phyloP scores from a whole-genome alignment of 306 rosid genomes.

The Pterocarpus santalinus region DNA sequence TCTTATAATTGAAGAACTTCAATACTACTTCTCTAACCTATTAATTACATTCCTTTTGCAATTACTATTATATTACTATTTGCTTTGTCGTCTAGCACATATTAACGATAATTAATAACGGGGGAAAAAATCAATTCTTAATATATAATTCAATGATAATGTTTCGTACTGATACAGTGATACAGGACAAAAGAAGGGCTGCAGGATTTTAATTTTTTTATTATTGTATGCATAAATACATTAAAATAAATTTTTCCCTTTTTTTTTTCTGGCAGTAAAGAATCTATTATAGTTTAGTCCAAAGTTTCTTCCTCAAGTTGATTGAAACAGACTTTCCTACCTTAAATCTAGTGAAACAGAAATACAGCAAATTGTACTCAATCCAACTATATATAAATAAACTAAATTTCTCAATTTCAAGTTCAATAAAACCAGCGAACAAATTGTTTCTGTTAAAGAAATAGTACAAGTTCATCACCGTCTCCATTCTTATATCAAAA shows the following conservation, averaged over 20 bases:
- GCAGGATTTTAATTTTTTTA: neutral
- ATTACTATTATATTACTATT: neutral
- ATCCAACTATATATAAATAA: neutral
- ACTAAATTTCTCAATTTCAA: neutral
- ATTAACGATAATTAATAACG: neutral
- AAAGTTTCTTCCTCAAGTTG: neutral
- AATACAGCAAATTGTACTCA: neutral
- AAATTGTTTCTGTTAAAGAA: neutral
- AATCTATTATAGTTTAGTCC: neutral
- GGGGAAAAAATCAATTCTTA: neutral
- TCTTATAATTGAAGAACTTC: neutral
- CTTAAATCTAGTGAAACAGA: neutral
- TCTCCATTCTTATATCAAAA: neutral
- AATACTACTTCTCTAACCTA: neutral
- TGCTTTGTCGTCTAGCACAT: neutral
- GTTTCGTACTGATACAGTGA: neutral
- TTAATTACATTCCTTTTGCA: neutral
- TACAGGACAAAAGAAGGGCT: neutral
- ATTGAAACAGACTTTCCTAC: neutral
- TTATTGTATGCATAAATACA: neutral
- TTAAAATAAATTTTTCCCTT: neutral
- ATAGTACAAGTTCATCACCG: neutral
- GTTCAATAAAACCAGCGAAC: neutral
- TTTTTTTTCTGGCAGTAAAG: neutral
- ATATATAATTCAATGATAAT: neutral